A percentile compares a stretch with the other conserved stretches of the same genome.
phyloP scores from a whole-genome alignment of 176 grass and related monocot genomes.

The Coix lacrymajobi region DNA sequence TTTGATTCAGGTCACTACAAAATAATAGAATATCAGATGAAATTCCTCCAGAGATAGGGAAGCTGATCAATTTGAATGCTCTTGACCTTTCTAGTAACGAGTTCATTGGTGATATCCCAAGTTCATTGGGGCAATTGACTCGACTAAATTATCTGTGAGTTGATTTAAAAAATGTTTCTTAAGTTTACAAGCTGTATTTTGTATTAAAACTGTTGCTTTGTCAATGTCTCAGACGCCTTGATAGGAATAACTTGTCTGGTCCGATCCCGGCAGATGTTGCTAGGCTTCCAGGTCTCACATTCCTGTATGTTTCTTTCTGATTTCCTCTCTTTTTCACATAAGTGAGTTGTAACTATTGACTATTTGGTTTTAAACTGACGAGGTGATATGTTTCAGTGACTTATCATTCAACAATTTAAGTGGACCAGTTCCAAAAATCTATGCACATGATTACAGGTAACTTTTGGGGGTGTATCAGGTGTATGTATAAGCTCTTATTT shows the following conservation, averaged over 20 bases:
- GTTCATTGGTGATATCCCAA: slow-evolving; percentile 79
- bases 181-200: slow-evolving; percentile 1
- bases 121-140: slow-evolving; percentile 67
- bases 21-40: slow-evolving; percentile 88
- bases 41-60: slow-evolving; percentile 82
- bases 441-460: slow-evolving; percentile 89
- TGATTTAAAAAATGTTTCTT: slow-evolving; percentile 2
- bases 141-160: slow-evolving; percentile 89
- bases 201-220: slow-evolving; percentile 14
- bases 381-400: slow-evolving; percentile 63
- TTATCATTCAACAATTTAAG: slow-evolving; percentile 93
- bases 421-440: slow-evolving; percentile 77
- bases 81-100: slow-evolving; percentile 93
- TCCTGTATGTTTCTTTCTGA: slow-evolving; percentile 69
- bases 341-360: slow-evolving; percentile 2
- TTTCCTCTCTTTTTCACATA: neutral
- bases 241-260: slow-evolving; percentile 84
- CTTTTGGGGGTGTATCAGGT: slow-evolving; percentile 12
- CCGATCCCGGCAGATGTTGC: slow-evolving; percentile 74
- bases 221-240: slow-evolving; percentile 67
- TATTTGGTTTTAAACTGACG: slow-evolving; percentile 26
- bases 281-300: slow-evolving; percentile 84
- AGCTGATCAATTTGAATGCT: slow-evolving; percentile 65
- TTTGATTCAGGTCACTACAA: slow-evolving; percentile 69
- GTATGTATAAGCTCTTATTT: neutral